Percentiles rank a stretch among this genome's conserved stretches.
phyloP scores from a whole-genome alignment of 2,329 filamentous ascomycete species.

The Thermochaetoides dissita region DNA sequence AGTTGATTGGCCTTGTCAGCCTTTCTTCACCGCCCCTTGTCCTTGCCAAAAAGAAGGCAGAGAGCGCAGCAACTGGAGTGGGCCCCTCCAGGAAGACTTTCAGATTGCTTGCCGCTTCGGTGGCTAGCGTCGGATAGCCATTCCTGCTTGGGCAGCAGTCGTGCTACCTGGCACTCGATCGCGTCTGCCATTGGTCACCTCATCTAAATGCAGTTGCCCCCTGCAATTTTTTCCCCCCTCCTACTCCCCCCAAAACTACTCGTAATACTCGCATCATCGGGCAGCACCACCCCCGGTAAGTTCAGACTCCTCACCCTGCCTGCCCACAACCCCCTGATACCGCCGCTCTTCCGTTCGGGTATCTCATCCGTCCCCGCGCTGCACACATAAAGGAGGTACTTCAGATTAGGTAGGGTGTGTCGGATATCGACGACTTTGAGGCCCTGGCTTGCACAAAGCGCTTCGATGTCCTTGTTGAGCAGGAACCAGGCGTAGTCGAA shows the following conservation, averaged over 20 bases:
- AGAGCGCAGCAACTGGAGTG: slow-evolving; percentile 7
- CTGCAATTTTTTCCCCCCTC: slow-evolving; percentile 19
- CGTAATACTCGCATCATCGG: slow-evolving; percentile 25
- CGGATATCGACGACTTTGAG: slow-evolving; percentile 77
- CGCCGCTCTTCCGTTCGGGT: slow-evolving; percentile 46
- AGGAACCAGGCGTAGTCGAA: slow-evolving; percentile 95
- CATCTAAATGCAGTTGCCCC: slow-evolving; percentile 31
- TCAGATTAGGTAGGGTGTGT: slow-evolving; percentile 83
- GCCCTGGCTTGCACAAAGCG: slow-evolving; percentile 48
- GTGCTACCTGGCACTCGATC: slow-evolving; percentile 23
- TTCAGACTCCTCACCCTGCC: slow-evolving; percentile 28
- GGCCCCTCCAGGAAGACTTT: slow-evolving; percentile 6
- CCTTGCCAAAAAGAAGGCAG: slow-evolving; percentile 8
- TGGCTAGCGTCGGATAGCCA: slow-evolving; percentile 31
- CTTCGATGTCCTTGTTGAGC: slow-evolving; percentile 90
- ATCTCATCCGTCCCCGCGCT: slow-evolving; percentile 59
- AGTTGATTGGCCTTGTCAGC: slow-evolving; percentile 7
- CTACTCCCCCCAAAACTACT: slow-evolving; percentile 22
- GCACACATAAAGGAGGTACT: slow-evolving; percentile 81
- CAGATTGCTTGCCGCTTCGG: slow-evolving; percentile 10
- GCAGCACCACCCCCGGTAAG: slow-evolving; percentile 10
- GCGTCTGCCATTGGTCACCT: slow-evolving; percentile 34
- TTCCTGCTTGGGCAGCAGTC: slow-evolving; percentile 38
- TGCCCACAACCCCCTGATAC: slow-evolving; percentile 43
- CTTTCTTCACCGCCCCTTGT: slow-evolving; percentile 15